These are phyloP conservation scores for Fusarium luffae DNA, from an alignment of 2,329 filamentous ascomycete species.

Conservation along the genomic window DNA sequence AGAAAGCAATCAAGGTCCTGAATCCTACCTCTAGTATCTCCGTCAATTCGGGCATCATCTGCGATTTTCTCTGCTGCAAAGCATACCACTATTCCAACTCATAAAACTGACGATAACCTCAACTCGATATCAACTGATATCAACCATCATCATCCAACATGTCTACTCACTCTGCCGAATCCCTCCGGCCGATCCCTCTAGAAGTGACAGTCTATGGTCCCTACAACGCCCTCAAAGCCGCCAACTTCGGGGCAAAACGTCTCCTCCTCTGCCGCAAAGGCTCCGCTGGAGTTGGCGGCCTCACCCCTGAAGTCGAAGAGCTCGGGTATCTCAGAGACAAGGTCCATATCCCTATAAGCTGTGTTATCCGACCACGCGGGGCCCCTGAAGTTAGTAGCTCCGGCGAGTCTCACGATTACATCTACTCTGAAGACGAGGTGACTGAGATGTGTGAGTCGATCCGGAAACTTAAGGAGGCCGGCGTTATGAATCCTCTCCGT, in stretches of 20 bases:
- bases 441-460: constrained; percentile 57
- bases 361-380: constrained; percentile 66
- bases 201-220: constrained; percentile 67
- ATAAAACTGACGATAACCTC: neutral
- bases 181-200: constrained; percentile 49
- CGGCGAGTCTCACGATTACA: constrained; percentile 55
- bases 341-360: constrained; percentile 56
- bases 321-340: constrained; percentile 47
- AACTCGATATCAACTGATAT: neutral
- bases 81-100: neutral
- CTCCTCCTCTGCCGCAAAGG: constrained; percentile 65
- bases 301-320: constrained; percentile 60
- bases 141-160: constrained; percentile 4
- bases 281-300: constrained; percentile 63
- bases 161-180: neutral
- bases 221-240: constrained; percentile 53
- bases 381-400: constrained; percentile 21
- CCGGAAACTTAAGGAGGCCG: constrained; percentile 50
- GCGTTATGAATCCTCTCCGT: constrained; percentile 51
- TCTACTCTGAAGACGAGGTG: constrained; percentile 60
- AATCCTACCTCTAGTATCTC: neutral
- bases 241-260: constrained; percentile 58
- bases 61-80: neutral
- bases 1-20: neutral
- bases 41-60: neutral